phyloP scores from a whole-genome alignment of 2,329 filamentous ascomycete genomes.

The Fusarium sterilihyphosum region DNA sequence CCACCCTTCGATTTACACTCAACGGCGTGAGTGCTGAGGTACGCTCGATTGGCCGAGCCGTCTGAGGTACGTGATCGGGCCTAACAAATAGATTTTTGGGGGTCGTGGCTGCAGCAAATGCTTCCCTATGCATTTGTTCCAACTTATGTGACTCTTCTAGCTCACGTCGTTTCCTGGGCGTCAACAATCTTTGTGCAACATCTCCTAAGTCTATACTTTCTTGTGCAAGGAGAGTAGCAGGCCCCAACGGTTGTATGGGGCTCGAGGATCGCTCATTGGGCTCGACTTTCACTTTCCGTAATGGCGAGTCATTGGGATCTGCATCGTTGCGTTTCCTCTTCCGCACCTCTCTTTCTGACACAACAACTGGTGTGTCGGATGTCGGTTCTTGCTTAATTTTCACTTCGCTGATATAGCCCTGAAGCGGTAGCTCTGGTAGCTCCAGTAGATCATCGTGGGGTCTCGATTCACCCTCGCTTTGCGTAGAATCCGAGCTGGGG shows the following conservation, averaged over 20 bases:
- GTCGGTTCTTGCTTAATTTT: slow-evolving; percentile 62
- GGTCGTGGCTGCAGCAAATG: slow-evolving; percentile 11
- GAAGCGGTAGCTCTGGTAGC: slow-evolving; percentile 34
- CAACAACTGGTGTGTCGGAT: slow-evolving; percentile 61
- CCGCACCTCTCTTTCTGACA: slow-evolving; percentile 60
- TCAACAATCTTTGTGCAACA: slow-evolving; percentile 46
- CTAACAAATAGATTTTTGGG: slow-evolving; percentile 36
- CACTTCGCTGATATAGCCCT: slow-evolving; percentile 8
- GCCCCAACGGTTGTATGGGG: slow-evolving; percentile 37
- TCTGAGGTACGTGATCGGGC: slow-evolving; percentile 29
- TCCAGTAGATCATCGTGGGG: slow-evolving; percentile 39
- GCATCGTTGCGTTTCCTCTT: slow-evolving; percentile 55
- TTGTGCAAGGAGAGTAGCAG: slow-evolving; percentile 50
- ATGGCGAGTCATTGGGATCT: slow-evolving; percentile 35
- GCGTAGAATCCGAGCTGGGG: slow-evolving; percentile 44
- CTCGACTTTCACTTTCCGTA: slow-evolving; percentile 57
- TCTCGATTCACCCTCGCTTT: slow-evolving; percentile 42
- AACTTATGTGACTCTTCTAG: slow-evolving; percentile 29
- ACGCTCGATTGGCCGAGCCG: slow-evolving; percentile 26
- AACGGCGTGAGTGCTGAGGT: slow-evolving; percentile 51
- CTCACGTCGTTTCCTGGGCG: slow-evolving; percentile 50
- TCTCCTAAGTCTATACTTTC: slow-evolving; percentile 69
- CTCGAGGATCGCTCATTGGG: slow-evolving; percentile 43
- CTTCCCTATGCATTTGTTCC: slow-evolving; percentile 9
- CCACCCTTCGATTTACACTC: slow-evolving; percentile 47